These are phyloP conservation scores for Peniophora sp. DNA, from an alignment of 1,284 basidiomycete species.

Conservation along the genomic window DNA sequence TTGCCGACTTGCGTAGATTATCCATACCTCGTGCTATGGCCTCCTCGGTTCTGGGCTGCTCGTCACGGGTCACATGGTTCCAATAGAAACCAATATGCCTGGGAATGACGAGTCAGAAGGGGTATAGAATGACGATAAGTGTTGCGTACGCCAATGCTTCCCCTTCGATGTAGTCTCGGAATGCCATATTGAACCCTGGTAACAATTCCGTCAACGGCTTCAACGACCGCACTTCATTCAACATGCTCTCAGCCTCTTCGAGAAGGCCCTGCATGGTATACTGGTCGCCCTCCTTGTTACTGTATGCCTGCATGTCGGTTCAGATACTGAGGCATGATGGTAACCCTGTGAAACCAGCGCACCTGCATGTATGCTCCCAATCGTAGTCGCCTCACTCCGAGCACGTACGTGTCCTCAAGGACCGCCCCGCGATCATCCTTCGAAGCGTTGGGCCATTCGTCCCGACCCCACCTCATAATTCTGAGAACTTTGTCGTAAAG, in stretches of 20 bases:
- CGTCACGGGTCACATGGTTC: not conserved
- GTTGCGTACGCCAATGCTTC: slow-evolving; percentile 4
- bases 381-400: slow-evolving; percentile 18
- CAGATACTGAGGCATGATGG: not conserved
- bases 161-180: slow-evolving; percentile 1
- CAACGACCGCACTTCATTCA: not conserved
- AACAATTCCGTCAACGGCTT: not conserved
- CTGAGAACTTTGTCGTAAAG: not conserved
- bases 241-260: slow-evolving; percentile 1
- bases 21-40: not conserved
- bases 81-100: not conserved
- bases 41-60: not conserved
- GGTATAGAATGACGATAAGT: not conserved
- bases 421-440: slow-evolving; percentile 17
- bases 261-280: slow-evolving; percentile 4
- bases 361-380: slow-evolving; percentile 20
- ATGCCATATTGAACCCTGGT: slow-evolving; percentile 4
- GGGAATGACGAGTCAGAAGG: too few species aligned
- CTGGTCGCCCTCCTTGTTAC: not conserved
- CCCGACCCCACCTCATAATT: slow-evolving; percentile 13
- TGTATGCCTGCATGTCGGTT: not conserved
- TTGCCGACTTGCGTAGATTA: not conserved
- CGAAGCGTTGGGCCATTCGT: slow-evolving; percentile 16
- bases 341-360: not conserved
- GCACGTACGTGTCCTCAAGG: slow-evolving; percentile 20